Percentiles rank a stretch among this genome's conserved stretches.
Conservation (phyloP, 805 yeast genomes). For the Kregervanrija fluxuum region DNA sequence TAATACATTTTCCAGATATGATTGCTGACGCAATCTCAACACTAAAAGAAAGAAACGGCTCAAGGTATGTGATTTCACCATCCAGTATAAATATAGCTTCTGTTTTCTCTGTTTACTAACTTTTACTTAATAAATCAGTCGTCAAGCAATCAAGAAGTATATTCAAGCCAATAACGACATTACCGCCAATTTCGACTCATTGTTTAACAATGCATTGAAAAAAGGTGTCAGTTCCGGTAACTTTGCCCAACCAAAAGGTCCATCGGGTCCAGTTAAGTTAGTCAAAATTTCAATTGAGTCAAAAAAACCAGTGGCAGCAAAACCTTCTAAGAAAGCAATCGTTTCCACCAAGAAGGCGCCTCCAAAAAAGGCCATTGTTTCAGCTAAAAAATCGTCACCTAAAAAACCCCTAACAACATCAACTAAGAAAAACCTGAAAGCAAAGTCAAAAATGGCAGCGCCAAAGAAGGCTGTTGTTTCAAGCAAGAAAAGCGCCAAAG, state of each 20-base stretch:
- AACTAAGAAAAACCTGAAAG: neutral
- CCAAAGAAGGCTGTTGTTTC: slow-evolving; percentile 27
- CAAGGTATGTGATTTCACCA: slow-evolving; percentile 41
- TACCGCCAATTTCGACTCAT: slow-evolving; percentile 64
- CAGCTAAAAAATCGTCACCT: slow-evolving; percentile 10
- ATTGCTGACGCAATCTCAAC: slow-evolving; percentile 60
- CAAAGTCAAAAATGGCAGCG: slow-evolving; percentile 9
- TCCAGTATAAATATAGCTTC: slow-evolving; percentile 11
- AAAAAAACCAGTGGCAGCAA: slow-evolving; percentile 24
- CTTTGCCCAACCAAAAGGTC: slow-evolving; percentile 81
- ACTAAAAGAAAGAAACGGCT: slow-evolving; percentile 75
- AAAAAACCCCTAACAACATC: slow-evolving; percentile 16
- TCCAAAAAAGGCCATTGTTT: slow-evolving; percentile 17
- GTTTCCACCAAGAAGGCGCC: slow-evolving; percentile 22
- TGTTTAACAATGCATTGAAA: slow-evolving; percentile 71
- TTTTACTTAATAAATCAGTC: slow-evolving; percentile 31
- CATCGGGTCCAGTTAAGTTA: slow-evolving; percentile 78
- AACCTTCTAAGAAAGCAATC: slow-evolving; percentile 21
- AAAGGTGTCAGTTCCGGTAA: slow-evolving; percentile 75
- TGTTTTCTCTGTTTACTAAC: slow-evolving; percentile 1
- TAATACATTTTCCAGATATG: slow-evolving; percentile 35
- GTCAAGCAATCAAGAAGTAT: slow-evolving; percentile 84
- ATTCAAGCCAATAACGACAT: slow-evolving; percentile 57
- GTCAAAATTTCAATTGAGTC: slow-evolving; percentile 33
- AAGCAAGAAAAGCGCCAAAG: slow-evolving; percentile 10